Evolutionary conservation across 768 basidiomycete species (phyloP), one percentile per base, ranked within the genome.

Genomic region (Clitopilus passeckerianus): DNA sequence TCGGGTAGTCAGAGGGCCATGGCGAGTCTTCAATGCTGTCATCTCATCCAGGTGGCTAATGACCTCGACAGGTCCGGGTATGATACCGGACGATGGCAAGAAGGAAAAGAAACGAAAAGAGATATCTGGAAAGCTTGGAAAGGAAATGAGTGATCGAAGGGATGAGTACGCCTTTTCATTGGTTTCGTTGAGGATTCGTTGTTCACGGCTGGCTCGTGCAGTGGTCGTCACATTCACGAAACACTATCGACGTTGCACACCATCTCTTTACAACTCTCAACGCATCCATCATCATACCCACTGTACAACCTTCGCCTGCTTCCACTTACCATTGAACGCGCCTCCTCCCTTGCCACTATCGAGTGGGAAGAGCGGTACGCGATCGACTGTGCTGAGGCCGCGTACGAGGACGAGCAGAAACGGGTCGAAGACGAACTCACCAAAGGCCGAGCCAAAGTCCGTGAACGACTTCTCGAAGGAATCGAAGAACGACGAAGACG

Each of bases 371-470:
- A 91, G 72, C 81, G 82, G 64, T 82, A 87, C 63, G 77, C 83
- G n/a, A 72, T 86, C 18, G 86, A 89, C 0, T 80, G 82, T 63
- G 84, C 86, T 18, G 82, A 87, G 67, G 82, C 79, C 12, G 86
- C 89, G 7, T 92, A 88, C 61, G 84, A 88, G 18, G 90, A 93
- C 64, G 92, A 94, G 67, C 80, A 86, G 37, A 85, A 86, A 64
- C 76, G 83, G 53, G 90, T 93, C 5, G 92, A 93, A 66, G 90
- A 91, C 6, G 92, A 93, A 67, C 93, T 87, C 86, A 81, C 79
- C 63, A 80, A 83, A 46, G 91, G 92, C 3, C 77, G 87, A 52
- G 90, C 90, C 44, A 77, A 86, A 27, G 86, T 93, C 16, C 77
- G 89, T 7, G 90, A 93, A 65, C 79, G 91, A 15, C 75, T 94